These are phyloP conservation scores for Arabis alpina DNA, from an alignment of 345 rosid genomes.

Conservation along the genomic window DNA sequence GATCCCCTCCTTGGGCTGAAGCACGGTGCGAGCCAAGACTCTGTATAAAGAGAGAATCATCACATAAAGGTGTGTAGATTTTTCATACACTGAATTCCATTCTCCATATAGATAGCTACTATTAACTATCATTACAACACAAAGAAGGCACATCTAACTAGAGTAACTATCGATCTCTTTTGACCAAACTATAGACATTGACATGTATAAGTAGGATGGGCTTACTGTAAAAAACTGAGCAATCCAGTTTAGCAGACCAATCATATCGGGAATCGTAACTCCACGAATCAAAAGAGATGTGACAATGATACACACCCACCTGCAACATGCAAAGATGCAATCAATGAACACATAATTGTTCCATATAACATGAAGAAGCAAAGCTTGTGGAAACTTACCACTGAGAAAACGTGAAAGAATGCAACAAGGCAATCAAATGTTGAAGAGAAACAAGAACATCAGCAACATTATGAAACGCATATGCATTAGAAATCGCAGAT, in stretches of 20 bases:
- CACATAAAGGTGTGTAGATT: background rate
- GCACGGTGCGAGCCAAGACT: conserved; percentile 6
- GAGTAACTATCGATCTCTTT: background rate
- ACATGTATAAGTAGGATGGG: background rate
- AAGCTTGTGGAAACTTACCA: conserved; percentile 1
- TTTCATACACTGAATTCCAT: background rate
- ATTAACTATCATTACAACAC: background rate
- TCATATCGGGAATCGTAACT: conserved; percentile 15
- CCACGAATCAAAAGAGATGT: conserved; percentile 28
- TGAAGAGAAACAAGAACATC: conserved; percentile 30
- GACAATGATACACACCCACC: conserved; percentile 36
- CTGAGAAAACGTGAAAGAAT: conserved; percentile 34
- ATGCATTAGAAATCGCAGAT: conserved; percentile 14
- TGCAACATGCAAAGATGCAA: background rate
- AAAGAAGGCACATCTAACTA: no score
- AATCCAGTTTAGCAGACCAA: conserved; percentile 18
- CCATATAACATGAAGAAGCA: no score
- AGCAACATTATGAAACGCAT: conserved; percentile 23
- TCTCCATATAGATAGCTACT: background rate
- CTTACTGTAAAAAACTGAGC: conserved; percentile 17
- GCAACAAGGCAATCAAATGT: background rate
- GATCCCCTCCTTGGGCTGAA: conserved; percentile 15
- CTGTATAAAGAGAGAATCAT: conserved; percentile 14
- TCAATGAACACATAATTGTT: no score
- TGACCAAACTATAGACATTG: background rate